Evolutionary conservation across 257 asterid genomes (phyloP), one percentile per base, ranked within the genome.

Genomic region (Euphrasia confusa): DNA sequence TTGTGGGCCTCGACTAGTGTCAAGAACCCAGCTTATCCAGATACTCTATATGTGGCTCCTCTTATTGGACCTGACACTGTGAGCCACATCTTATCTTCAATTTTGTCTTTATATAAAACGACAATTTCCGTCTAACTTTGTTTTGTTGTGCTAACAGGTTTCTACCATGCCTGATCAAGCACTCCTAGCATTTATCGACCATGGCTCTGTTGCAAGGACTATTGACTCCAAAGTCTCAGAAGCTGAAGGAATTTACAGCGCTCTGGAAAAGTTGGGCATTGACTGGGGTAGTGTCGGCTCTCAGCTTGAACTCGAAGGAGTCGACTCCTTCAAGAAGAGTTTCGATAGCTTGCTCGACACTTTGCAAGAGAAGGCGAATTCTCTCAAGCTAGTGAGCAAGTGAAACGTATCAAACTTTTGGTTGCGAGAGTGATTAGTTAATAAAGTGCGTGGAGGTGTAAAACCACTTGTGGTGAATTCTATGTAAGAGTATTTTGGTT

Each of bases 101-200:
- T 57, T 54, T 65, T 63, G 64, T 71, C 69, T 42, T 53, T 58
- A 68, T 61, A 12, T 13, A 12, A n/a, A 48, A 21, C 24, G 21
- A 65, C 28, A 54, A 30, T 11, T 5, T 10, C 14, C 50, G 7
- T 64, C 17, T 55, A 11, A 44, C 2, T 53, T 15, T 1, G 14
- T 49, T 15, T 21, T 13, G 21, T 12, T 12, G 15, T 60, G 4
- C 5, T 14, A 2, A 37, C 50, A 93, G 99, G 99, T 93, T 59
- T 89, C 97, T 3, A 93, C 99, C 48, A 93, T 93, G 99, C 99
- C 99, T 2, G 99, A 93, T 67, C 97, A 89, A 78, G 99, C 99
- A n/a, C 96, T 93, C 50, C 83, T 66, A 66, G 99, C 99, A 64
- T 93, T 93, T 70, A 54, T 93, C 0, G 95, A 93, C 69, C 99